Conservation (phyloP, 2,329 filamentous ascomycete genomes). For the Aspergillus fijiensis region DNA sequence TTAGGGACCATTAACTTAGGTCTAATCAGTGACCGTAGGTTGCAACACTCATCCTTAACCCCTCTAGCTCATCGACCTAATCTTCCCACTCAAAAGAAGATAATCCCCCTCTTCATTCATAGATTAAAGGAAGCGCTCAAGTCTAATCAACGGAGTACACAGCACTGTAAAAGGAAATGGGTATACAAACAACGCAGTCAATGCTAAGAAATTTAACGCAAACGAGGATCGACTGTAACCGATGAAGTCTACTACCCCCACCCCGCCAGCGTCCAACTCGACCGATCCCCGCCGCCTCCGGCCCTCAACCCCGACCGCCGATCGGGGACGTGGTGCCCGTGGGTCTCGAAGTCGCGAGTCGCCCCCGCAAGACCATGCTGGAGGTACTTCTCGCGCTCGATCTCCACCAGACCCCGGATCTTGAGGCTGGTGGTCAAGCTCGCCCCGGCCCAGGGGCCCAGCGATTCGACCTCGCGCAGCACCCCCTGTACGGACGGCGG, state of each 20-base stretch:
- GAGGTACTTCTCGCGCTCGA: slow-evolving; percentile 64
- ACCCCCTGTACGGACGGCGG: slow-evolving; percentile 38
- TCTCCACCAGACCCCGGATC: slow-evolving; percentile 61
- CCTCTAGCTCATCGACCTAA: no score
- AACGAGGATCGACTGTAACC: no score
- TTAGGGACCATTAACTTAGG: background rate
- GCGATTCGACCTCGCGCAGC: slow-evolving; percentile 57
- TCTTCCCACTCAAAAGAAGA: no score
- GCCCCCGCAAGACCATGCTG: slow-evolving; percentile 49
- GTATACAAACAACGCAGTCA: no score
- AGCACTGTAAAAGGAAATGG: background rate
- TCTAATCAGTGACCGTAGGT: no score
- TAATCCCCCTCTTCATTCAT: no score
- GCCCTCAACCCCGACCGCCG: slow-evolving; percentile 41
- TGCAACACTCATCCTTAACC: no score
- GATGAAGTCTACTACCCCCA: slow-evolving; percentile 41
- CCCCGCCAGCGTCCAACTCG: slow-evolving; percentile 51
- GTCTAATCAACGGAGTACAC: no score
- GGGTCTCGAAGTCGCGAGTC: slow-evolving; percentile 43
- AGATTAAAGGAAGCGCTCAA: no score
- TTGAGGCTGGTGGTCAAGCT: slow-evolving; percentile 61
- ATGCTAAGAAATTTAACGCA: no score
- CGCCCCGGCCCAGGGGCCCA: slow-evolving; percentile 65
- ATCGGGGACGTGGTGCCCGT: slow-evolving; percentile 34
- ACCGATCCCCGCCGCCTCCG: slow-evolving; percentile 45